These are phyloP conservation scores for Sclerotinia glacialis DNA, from an alignment of 2,329 filamentous ascomycete species.

Conservation along the genomic window DNA sequence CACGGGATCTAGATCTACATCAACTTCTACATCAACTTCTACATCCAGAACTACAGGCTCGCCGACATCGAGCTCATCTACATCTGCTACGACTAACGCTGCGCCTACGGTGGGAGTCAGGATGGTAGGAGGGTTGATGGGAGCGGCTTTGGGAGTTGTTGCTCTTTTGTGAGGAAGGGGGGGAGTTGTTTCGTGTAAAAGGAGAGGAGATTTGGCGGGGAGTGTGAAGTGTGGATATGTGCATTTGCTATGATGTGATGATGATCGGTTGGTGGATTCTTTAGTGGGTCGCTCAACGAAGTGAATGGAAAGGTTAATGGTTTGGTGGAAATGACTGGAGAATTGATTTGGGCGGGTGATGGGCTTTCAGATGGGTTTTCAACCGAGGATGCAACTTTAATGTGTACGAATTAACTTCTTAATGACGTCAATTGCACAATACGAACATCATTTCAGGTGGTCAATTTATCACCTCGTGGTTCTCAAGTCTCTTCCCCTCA, in stretches of 20 bases:
- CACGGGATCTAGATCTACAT: not conserved
- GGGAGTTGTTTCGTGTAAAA: not conserved
- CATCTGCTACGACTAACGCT: constrained; percentile 1
- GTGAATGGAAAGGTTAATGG: not conserved
- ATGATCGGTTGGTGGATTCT: not conserved
- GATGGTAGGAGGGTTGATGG: constrained; percentile 18
- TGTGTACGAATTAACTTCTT: not conserved
- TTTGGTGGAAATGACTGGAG: not conserved
- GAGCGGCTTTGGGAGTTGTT: constrained; percentile 5
- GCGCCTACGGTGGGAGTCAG: not conserved
- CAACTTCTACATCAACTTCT: not conserved
- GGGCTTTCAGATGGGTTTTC: not conserved
- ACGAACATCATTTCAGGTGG: not conserved
- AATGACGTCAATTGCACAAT: not conserved
- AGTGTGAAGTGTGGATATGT: not conserved
- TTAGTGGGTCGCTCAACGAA: not conserved
- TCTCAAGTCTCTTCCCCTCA: not conserved
- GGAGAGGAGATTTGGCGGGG: not conserved
- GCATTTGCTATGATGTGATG: not conserved
- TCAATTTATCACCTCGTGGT: not conserved
- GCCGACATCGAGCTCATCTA: not conserved
- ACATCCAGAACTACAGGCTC: not conserved
- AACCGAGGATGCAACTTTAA: not conserved
- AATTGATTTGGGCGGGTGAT: not conserved
- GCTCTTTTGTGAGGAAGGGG: not conserved